phyloP scores from a whole-genome alignment of 2,329 filamentous ascomycete species.

The Helicocarpus griseus region DNA sequence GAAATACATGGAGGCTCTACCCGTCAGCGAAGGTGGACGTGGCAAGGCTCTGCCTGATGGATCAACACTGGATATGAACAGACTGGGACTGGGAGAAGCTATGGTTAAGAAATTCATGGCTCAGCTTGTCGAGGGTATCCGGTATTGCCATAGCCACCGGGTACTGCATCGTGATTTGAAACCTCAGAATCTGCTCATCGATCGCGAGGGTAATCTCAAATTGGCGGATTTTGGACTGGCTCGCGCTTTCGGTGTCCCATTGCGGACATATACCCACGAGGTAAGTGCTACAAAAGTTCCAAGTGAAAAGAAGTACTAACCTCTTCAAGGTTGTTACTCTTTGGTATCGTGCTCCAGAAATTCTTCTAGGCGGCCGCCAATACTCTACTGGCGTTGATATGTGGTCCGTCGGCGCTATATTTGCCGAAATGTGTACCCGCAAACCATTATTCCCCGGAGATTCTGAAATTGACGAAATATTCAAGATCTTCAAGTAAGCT shows the following conservation, averaged over 20 bases:
- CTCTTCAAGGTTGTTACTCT: conserved; percentile 64
- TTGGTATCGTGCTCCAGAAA: conserved; percentile 87
- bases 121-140: conserved; percentile 73
- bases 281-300: conserved; percentile 29
- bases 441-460: conserved; percentile 89
- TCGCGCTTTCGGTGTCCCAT: conserved; percentile 80
- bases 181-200: conserved; percentile 96
- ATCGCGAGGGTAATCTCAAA: conserved; percentile 86
- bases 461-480: conserved; percentile 88
- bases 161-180: conserved; percentile 96
- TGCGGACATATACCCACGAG: conserved; percentile 89
- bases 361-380: conserved; percentile 79
- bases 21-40: conserved; percentile 71
- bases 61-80: conserved; percentile 51
- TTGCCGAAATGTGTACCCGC: conserved; percentile 91
- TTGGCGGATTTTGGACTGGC: conserved; percentile 97
- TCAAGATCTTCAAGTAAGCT: conserved; percentile 79
- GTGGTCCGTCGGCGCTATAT: conserved; percentile 92
- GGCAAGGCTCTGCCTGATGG: conserved; percentile 79
- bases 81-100: conserved; percentile 62
- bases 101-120: conserved; percentile 93
- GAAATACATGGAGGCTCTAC: conserved; percentile 91
- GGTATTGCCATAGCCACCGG: conserved; percentile 82
- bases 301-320: conserved; percentile 2
- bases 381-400: conserved; percentile 93